Evolutionary conservation across 2,329 filamentous ascomycete genomes (phyloP).

Genomic region (Colletotrichum lindemuthianum): DNA sequence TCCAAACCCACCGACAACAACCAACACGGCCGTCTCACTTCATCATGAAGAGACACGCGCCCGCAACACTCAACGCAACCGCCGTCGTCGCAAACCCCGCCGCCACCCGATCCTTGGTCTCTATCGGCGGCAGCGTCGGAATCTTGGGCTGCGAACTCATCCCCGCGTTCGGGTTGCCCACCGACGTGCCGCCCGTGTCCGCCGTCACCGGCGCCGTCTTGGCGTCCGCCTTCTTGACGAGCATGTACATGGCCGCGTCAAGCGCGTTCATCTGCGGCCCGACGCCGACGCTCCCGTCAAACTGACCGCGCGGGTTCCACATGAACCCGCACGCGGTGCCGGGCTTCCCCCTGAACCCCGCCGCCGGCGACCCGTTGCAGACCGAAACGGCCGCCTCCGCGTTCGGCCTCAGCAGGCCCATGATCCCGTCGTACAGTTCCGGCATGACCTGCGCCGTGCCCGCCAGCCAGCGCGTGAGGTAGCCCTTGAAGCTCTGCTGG

Average conservation of each 20-base stretch:
- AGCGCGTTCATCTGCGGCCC: constrained; percentile 77
- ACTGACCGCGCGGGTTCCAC: constrained; percentile 64
- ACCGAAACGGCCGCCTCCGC: constrained; percentile 62
- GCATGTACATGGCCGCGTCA: constrained; percentile 69
- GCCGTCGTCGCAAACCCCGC: constrained; percentile 66
- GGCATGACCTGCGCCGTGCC: constrained; percentile 65
- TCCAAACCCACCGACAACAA: not conserved
- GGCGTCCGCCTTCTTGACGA: constrained; percentile 52
- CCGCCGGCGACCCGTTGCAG: constrained; percentile 58
- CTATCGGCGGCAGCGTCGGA: constrained; percentile 52
- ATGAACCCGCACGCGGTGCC: constrained; percentile 74
- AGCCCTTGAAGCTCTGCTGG: constrained; percentile 81
- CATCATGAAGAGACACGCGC: constrained; percentile 60
- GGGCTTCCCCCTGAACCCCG: constrained; percentile 59
- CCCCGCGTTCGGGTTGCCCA: constrained; percentile 61
- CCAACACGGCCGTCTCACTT: constrained; percentile 37
- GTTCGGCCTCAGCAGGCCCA: constrained; percentile 60
- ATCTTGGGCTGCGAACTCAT: constrained; percentile 39
- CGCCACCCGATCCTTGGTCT: constrained; percentile 61
- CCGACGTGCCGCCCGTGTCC: constrained; percentile 67
- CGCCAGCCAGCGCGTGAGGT: constrained; percentile 74
- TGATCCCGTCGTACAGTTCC: constrained; percentile 59
- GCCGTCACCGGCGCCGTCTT: constrained; percentile 59
- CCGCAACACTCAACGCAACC: constrained; percentile 58
- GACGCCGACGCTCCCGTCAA: constrained; percentile 70